Base-by-base conservation (phyloP, 495 filamentous ascomycete species). In the Tuber indicum region DNA sequence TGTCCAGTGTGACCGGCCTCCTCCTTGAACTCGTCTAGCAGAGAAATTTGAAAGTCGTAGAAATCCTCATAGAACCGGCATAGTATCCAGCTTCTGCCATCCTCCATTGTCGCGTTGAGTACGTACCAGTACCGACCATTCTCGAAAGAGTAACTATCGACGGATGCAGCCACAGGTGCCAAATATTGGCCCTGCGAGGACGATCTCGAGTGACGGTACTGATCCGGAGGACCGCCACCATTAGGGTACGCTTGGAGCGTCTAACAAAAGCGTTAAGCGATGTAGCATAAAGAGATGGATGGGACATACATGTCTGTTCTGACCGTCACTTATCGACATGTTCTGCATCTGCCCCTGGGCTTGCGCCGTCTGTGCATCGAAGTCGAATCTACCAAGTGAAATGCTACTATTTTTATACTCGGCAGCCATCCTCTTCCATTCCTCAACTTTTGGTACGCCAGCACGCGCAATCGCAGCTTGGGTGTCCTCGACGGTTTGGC, bases 331-430 rank as follows among this genome's bases (percentile, higher is more conserved):
- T 23, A 79, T 32, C 10, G 81, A 79, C 73, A 81, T 75, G 43
- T 79, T 72, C 47, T 82, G 81, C 73, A 79, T 74, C 46, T 72
- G 75, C 17, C 58, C 58, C 10, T 66, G 58, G 26, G 58, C 58
- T 36, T 66, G 58, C 71, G 78, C 73, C 62, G 80, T 73, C 41
- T 71, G 76, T 19, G 77, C 81, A 43, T 82, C 81, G 36, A 75
- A 87, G 78, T 97, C 94, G 72, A 98, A 92, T 82, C 94, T 95
- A 77, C 96, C 96, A 44, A 99, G 87, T 7, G 93, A 93, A 83
- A 98, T 98, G 85, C 95, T 98, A 85, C 94, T 97, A 84, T 98
- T 97, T 88, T 99, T 99, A 86, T 98, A 99, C 72, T 98, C 94
- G 39, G 94, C 94, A 16, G 96, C 96, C 94, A 98, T 97, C 86